Evolutionary conservation across 75 land plant species (phyloP), one percentile per base, ranked within the genome.

Genomic region (Selaginella tamariscina): DNA sequence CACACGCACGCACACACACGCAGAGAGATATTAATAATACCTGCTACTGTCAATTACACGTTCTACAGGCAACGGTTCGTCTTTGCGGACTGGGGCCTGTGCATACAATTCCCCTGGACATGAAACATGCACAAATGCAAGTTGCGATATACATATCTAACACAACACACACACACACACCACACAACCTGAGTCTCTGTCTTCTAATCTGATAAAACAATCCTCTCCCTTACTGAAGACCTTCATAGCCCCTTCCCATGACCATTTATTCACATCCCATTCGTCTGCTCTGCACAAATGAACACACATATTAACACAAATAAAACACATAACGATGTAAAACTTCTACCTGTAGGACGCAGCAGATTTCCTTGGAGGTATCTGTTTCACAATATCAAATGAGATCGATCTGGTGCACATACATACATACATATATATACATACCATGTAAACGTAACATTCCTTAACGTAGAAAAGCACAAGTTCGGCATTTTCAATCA

Each of bases 41-140:
- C 98, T 93, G 88, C 98, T 93, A 67, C 98, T 93, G 77, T 93
- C 98, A 70, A 93, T 93, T 15, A 89, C 96, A 75, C 88, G 71
- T 63, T 93, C 98, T 55, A 93, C 83, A 32, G 98, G 96, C 66
- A 90, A 90, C 31, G 88, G 88, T 67, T 93, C 87, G 56, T 86
- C 98, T 28, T 81, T 55, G 75, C 85, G 79, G 60, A 93, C 70
- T 65, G 82, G 84, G 33, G 96, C 98, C 73, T 85, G 91, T 59
- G 98, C 98, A 93, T 85, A 93, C 33, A 93, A 71, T 68, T 93
- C 98, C 33, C 98, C 98, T 93, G 75, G n/a, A n/a, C n/a, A n/a
- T n/a, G n/a, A n/a, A n/a, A n/a, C n/a, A n/a, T n/a, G n/a, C n/a
- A 39, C 49, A 39, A 39, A 39, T 15, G 15, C 49, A 39, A 5